A percentile compares a stretch with the other conserved stretches of the same genome.
These are phyloP conservation scores for Zelonia costaricensis DNA, from an alignment of 208 protist species.

Conservation along the genomic window DNA sequence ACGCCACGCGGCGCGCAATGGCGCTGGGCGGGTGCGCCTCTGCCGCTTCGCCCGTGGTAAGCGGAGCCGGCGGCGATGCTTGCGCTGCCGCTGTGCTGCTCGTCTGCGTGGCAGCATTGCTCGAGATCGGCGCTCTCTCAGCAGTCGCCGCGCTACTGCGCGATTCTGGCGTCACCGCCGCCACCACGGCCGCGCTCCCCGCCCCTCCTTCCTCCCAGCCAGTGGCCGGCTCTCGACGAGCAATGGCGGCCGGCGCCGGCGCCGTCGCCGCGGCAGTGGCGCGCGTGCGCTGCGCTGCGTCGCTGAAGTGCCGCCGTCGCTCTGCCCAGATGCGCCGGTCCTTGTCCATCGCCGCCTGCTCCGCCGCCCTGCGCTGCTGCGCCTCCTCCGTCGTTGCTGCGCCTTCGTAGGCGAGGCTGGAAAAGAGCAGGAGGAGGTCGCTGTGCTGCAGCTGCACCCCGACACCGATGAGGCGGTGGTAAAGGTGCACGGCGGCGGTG, in stretches of 20 bases:
- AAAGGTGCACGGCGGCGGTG: constrained; percentile 60
- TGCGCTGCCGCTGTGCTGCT: background rate
- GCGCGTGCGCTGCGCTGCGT: background rate
- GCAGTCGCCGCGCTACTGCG: too few species aligned
- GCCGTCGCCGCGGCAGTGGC: background rate
- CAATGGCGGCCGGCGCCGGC: too few species aligned
- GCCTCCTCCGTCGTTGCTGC: constrained; percentile 21
- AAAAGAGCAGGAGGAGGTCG: constrained; percentile 70
- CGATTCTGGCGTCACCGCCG: too few species aligned
- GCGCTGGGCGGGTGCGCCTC: constrained; percentile 13
- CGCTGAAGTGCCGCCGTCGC: constrained; percentile 12
- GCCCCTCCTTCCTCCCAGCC: too few species aligned
- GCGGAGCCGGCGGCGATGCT: too few species aligned
- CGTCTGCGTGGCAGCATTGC: too few species aligned
- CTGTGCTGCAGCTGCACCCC: constrained; percentile 71
- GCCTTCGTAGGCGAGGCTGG: constrained; percentile 79
- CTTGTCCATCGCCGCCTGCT: constrained; percentile 27
- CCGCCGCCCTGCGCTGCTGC: constrained; percentile 19
- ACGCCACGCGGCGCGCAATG: constrained; percentile 19
- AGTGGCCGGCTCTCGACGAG: too few species aligned
- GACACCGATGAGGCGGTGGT: constrained; percentile 65
- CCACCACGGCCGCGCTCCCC: too few species aligned
- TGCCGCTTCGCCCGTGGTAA: background rate
- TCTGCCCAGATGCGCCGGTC: constrained; percentile 10
- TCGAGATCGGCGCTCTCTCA: too few species aligned